These are phyloP conservation scores for Didymella keratinophila DNA, from an alignment of 2,329 filamentous ascomycete species.

Conservation along the genomic window DNA sequence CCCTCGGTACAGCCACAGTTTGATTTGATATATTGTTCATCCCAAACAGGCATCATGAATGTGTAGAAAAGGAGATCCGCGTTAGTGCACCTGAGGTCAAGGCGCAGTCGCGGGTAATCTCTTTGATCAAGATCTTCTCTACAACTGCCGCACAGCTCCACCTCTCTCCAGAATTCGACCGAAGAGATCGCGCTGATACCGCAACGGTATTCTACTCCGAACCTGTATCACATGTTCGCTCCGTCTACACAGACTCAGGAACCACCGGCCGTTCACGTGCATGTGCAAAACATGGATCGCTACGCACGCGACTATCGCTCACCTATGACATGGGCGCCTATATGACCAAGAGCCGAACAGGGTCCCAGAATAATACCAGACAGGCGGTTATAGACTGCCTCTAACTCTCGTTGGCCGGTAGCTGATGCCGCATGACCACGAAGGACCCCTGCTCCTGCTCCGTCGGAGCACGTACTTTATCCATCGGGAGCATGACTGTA, in stretches of 20 bases:
- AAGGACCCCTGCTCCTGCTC: conserved; percentile 8
- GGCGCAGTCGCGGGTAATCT: not conserved
- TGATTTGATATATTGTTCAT: not conserved
- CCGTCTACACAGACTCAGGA: not conserved
- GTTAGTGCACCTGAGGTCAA: conserved; percentile 8
- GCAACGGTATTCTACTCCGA: not conserved
- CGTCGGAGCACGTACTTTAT: conserved; percentile 2
- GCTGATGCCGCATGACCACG: conserved; percentile 13
- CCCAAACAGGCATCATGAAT: not conserved
- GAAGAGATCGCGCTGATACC: not conserved
- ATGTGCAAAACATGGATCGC: not conserved
- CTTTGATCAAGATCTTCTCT: conserved; percentile 3
- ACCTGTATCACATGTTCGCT: not conserved
- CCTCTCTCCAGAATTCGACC: not conserved
- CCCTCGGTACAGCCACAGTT: not conserved
- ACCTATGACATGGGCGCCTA: not conserved
- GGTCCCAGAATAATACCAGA: not conserved
- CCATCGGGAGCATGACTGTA: conserved; percentile 10
- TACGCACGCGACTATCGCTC: not conserved
- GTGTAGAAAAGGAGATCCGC: conserved; percentile 3
- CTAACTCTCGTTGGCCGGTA: conserved; percentile 5
- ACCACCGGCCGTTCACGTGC: not conserved
- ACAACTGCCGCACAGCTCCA: not conserved
- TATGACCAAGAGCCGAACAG: not conserved
- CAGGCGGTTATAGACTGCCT: not conserved